Base-by-base conservation (phyloP, 228 moss, liverwort and hornwort genomes). In the Sphagnum fallax region DNA sequence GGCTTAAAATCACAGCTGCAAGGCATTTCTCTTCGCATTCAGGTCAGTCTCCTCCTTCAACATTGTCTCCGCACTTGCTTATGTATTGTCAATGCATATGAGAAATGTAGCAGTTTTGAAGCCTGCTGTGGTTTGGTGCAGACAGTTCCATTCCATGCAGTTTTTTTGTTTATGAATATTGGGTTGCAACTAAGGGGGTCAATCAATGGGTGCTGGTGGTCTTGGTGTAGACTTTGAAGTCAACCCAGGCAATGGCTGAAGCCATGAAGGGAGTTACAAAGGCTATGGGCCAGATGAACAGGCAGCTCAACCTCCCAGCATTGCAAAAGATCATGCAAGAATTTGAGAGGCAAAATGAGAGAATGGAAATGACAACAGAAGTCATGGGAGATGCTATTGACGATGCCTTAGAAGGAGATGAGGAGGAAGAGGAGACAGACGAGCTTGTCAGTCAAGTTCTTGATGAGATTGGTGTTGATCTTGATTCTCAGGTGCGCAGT, bases 371-470 rank as follows among this genome's bases (percentile, higher is more conserved):
- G 94, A 94, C 98, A 18, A 94, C 98, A 61, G 98, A 98, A 76
- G 87, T 90, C 12, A 98, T 98, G 92, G 98, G 98, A 68, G 98
- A 98, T 84, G 98, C 98, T 55, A 92, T 98, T 77, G 98, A 98
- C 76, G 98, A 98, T 78, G 98, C 93, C 70, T 84, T 98, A 80
- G 98, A 98, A 76, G 98, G 98, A 53, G 98, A 98, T 69, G 98
- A 94, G 72, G 94, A 98, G 70, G 94, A 98, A 76, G 94, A 98
- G 80, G 98, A 98, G 71, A 92, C 94, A 0, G 93, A 98, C 50
- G 97, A 98, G 72, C 91, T 98, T 69, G 97, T 93, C 10, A 93
- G 78, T 81, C 97, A 98, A 93, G 97, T 98, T 61, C 81, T 98
- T 52, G 97, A 98, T 71, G 91, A 92, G 81, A 91, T 93, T 77